phyloP scores from a whole-genome alignment of 257 asterid genomes.

The Eustoma russellianum region DNA sequence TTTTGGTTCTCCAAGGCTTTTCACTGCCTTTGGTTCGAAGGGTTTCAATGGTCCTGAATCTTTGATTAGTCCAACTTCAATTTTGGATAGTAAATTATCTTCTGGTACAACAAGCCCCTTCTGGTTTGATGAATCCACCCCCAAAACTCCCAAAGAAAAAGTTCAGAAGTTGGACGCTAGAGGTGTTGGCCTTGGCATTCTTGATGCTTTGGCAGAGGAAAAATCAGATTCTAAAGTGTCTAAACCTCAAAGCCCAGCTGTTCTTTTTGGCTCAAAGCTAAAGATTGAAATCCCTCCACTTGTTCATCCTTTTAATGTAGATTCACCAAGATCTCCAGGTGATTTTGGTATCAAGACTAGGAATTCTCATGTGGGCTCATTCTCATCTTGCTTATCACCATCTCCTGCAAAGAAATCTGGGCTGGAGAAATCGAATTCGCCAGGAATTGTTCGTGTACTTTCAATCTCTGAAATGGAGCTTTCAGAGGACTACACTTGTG shows the following conservation, averaged over 20 bases:
- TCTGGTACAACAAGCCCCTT: slow-evolving; percentile 39
- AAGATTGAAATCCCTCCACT: slow-evolving; percentile 63
- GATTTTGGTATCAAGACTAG: slow-evolving; percentile 77
- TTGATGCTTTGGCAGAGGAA: slow-evolving; percentile 51
- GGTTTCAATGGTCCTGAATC: slow-evolving; percentile 41
- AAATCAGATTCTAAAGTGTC: slow-evolving; percentile 26
- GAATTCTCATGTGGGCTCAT: slow-evolving; percentile 39
- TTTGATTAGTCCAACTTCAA: slow-evolving; percentile 65
- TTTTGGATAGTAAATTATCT: slow-evolving; percentile 49
- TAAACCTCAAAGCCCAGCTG: slow-evolving; percentile 35
- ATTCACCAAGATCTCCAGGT: slow-evolving; percentile 50
- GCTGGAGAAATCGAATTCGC: slow-evolving; percentile 17
- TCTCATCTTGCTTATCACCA: slow-evolving; percentile 30
- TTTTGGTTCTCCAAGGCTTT: slow-evolving; percentile 57
- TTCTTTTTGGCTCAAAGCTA: slow-evolving; percentile 68
- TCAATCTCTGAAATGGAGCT: slow-evolving; percentile 75
- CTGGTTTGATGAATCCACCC: slow-evolving; percentile 31
- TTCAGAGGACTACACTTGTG: slow-evolving; percentile 90
- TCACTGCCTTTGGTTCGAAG: slow-evolving; percentile 39
- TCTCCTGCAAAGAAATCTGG: slow-evolving; percentile 39
- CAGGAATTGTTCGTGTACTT: slow-evolving; percentile 24
- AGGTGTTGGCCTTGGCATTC: slow-evolving; percentile 50
- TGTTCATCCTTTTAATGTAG: slow-evolving; percentile 24
- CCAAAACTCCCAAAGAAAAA: slow-evolving; percentile 35
- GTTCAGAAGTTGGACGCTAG: slow-evolving; percentile 30